These are phyloP conservation scores for Cladosporium sphaerospermum DNA, from an alignment of 2,329 filamentous ascomycete genomes.

Conservation along the genomic window DNA sequence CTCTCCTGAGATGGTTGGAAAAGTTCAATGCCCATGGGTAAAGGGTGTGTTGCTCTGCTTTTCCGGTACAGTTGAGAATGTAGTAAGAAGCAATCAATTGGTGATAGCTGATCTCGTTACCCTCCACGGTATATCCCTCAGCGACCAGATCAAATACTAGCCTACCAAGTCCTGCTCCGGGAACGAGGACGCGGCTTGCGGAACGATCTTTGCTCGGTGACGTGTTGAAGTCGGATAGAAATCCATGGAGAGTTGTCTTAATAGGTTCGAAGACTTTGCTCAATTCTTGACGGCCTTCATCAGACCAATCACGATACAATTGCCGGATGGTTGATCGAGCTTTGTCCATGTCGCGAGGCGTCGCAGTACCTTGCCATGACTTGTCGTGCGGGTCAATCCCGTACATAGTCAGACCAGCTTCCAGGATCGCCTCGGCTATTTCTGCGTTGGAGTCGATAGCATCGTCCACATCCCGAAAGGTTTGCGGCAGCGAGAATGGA, in stretches of 20 bases:
- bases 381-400: slow-evolving; percentile 41
- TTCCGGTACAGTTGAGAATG: slow-evolving; percentile 62
- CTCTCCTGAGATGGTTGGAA: slow-evolving; percentile 71
- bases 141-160: slow-evolving; percentile 81
- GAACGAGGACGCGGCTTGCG: slow-evolving; percentile 62
- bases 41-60: slow-evolving; percentile 60
- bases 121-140: slow-evolving; percentile 68
- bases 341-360: slow-evolving; percentile 74
- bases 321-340: slow-evolving; percentile 87
- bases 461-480: slow-evolving; percentile 70
- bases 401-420: slow-evolving; percentile 63
- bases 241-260: slow-evolving; percentile 54
- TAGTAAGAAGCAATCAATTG: slow-evolving; percentile 81
- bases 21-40: slow-evolving; percentile 85
- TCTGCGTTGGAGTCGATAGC: slow-evolving; percentile 86
- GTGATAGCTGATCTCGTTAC: slow-evolving; percentile 94
- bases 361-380: slow-evolving; percentile 66
- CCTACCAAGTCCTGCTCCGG: slow-evolving; percentile 81
- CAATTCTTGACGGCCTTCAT: slow-evolving; percentile 67
- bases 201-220: slow-evolving; percentile 1
- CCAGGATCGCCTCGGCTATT: slow-evolving; percentile 71
- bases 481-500: slow-evolving; percentile 77
- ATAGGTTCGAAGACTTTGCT: slow-evolving; percentile 72
- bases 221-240: slow-evolving; percentile 33
- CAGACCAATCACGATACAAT: slow-evolving; percentile 91